A percentile compares a stretch with the other conserved stretches of the same genome.
phyloP scores from a whole-genome alignment of 1,284 basidiomycete species.

The Fomitopsis pinicola region DNA sequence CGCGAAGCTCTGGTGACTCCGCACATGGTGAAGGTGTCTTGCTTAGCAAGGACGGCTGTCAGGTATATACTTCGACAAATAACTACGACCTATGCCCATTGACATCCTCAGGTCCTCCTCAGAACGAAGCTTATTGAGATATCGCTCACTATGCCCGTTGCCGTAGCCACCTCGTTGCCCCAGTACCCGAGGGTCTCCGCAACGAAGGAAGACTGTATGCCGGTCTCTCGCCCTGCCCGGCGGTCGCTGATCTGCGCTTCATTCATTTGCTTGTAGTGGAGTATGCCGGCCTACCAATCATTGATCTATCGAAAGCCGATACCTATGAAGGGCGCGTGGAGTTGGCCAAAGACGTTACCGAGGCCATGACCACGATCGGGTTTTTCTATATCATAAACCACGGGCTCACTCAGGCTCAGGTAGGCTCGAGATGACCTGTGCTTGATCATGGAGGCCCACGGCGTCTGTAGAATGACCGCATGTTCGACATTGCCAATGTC shows the following conservation, averaged over 20 bases:
- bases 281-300: constrained; percentile 62
- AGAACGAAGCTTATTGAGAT: not conserved
- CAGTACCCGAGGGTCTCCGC: constrained; percentile 27
- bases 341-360: constrained; percentile 47
- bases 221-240: not conserved
- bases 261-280: constrained; percentile 39
- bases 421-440: constrained; percentile 8
- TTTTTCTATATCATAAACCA: constrained; percentile 66
- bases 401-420: constrained; percentile 46
- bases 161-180: constrained; percentile 13
- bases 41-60: not conserved
- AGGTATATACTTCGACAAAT: not conserved
- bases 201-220: constrained; percentile 29
- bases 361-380: constrained; percentile 57
- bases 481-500: constrained; percentile 58
- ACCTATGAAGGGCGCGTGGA: constrained; percentile 43
- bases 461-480: constrained; percentile 34
- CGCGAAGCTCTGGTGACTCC: not conserved
- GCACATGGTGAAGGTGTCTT: not conserved
- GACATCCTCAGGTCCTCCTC: not conserved
- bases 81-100: not conserved
- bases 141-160: not conserved
- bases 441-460: not conserved
- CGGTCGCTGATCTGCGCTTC: not conserved
- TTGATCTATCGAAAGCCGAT: constrained; percentile 53